A percentile compares a stretch with the other conserved stretches of the same genome.
phyloP scores from a whole-genome alignment of 805 yeast species.

The Cyberlindnera mycetangii region DNA sequence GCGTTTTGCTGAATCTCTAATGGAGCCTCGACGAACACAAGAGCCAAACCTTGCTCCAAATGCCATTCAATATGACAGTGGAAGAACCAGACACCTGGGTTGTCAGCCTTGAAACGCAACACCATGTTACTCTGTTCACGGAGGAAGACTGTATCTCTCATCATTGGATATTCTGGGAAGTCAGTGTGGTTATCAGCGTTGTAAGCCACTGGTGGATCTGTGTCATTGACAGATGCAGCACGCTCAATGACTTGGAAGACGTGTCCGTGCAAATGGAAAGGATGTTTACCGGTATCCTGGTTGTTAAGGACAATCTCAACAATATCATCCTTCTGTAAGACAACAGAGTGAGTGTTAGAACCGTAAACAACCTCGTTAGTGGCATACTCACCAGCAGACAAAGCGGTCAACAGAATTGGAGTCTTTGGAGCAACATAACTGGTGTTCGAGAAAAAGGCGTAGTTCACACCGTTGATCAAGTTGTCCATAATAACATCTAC shows the following conservation, averaged over 20 bases:
- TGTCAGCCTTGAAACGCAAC: constrained; percentile 71
- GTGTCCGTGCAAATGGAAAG: constrained; percentile 79
- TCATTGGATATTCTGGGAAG: constrained; percentile 57
- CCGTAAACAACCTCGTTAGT: constrained; percentile 67
- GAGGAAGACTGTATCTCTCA: constrained; percentile 70
- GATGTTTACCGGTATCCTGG: constrained; percentile 75
- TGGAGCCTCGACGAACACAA: constrained; percentile 72
- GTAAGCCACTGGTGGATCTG: constrained; percentile 52
- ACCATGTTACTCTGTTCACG: constrained; percentile 68
- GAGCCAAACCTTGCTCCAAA: constrained; percentile 76
- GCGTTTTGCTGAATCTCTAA: constrained; percentile 47
- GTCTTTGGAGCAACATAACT: constrained; percentile 65
- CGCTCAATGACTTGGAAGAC: constrained; percentile 59
- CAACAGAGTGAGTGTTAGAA: constrained; percentile 32
- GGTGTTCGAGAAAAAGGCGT: constrained; percentile 71
- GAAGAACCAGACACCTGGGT: constrained; percentile 94
- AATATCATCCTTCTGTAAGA: constrained; percentile 33
- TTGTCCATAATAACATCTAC: constrained; percentile 71
- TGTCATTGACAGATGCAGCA: constrained; percentile 49
- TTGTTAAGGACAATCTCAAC: constrained; percentile 79
- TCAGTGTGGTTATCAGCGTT: constrained; percentile 41
- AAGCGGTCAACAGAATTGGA: constrained; percentile 64
- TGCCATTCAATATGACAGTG: constrained; percentile 92
- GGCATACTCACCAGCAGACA: constrained; percentile 58
- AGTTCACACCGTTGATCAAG: constrained; percentile 70